Evolutionary conservation across 345 rosid genomes (phyloP).

Genomic region (Hypericum perforatum): DNA sequence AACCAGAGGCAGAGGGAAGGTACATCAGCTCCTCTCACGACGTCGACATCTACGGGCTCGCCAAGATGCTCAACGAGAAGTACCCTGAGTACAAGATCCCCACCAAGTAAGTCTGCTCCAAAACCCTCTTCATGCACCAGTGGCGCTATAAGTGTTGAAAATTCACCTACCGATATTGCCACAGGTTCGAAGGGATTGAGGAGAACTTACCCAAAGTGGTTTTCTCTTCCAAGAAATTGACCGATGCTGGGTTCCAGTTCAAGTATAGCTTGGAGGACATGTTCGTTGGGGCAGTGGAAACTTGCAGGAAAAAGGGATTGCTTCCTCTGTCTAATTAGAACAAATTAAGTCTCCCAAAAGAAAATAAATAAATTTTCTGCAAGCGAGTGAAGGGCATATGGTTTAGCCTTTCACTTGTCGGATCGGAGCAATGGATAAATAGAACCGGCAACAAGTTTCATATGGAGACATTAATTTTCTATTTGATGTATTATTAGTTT

Average conservation of each 20-base stretch:
- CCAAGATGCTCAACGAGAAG: constrained; percentile 37
- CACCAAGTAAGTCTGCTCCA: constrained; percentile 31
- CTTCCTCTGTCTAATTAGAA: constrained; percentile 25
- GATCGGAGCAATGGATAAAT: too few species aligned
- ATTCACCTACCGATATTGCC: too few species aligned
- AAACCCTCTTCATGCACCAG: too few species aligned
- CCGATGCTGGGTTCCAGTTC: constrained; percentile 62
- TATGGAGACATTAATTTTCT: too few species aligned
- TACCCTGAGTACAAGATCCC: constrained; percentile 63
- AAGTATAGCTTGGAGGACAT: constrained; percentile 70
- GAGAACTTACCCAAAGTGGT: constrained; percentile 31
- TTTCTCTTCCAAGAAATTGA: constrained; percentile 60
- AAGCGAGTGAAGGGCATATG: too few species aligned
- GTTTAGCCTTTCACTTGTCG: too few species aligned
- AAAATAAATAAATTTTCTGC: too few species aligned
- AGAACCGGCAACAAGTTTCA: too few species aligned
- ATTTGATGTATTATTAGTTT: too few species aligned
- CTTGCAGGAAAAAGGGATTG: constrained; percentile 36
- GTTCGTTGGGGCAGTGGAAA: constrained; percentile 58
- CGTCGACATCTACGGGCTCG: constrained; percentile 49
- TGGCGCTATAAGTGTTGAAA: too few species aligned
- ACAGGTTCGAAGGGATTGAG: constrained; percentile 55
- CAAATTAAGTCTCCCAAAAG: too few species aligned
- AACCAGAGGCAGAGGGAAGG: constrained; percentile 65
- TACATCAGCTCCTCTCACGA: constrained; percentile 65